Base-by-base conservation (phyloP, 2,329 filamentous ascomycete species). In the Aspergillus sp. region DNA sequence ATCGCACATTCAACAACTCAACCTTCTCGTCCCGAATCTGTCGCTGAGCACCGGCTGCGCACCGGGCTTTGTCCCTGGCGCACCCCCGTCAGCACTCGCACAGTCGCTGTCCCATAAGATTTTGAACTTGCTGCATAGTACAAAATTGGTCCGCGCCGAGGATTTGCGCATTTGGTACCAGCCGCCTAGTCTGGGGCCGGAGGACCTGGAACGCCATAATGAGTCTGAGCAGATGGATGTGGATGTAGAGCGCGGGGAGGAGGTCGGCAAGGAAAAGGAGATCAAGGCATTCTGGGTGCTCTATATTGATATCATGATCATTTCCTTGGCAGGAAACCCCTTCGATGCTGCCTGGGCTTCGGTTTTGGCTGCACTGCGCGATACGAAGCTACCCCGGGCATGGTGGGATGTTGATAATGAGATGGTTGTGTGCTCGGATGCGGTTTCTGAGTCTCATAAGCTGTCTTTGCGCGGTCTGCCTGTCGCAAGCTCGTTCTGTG, bases 291-390 rank as follows among this genome's bases (percentile, higher is more conserved):
- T 96, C 76, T 99, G 94, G 95, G 88, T 91, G 8, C 86, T 99
- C 19, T 97, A 96, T 76, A 90, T 99, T 66, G 94, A 98, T 72
- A 83, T 97, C n/a, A 85, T 97, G 71, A 95, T 96, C 78, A 89
- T 99, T 66, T 96, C 91, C 0, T 87, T 96, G 53, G 93, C 96
- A 65, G 94, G 94, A 5, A 96, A 95, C 70, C 86, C 92, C 1
- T 93, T 98, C 66, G 94, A 99, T 71, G 90, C 91, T 0, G 91
- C 92, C 0, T 98, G 94, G 93, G 85, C 89, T 0, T 88, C 92
- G 11, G 83, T 96, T 0, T 76, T 96, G 21, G 91, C 93, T 8
- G 94, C 95, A 6, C 79, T 99, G 61, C 83, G 82, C 56, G 86
- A 95, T 74, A 94, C 91, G 4, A 86, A 83, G 60, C 79, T 99